Evolutionary conservation across 805 yeast species (phyloP), one percentile per base, ranked within the genome.

Genomic region (Barnettozyma siamensis): DNA sequence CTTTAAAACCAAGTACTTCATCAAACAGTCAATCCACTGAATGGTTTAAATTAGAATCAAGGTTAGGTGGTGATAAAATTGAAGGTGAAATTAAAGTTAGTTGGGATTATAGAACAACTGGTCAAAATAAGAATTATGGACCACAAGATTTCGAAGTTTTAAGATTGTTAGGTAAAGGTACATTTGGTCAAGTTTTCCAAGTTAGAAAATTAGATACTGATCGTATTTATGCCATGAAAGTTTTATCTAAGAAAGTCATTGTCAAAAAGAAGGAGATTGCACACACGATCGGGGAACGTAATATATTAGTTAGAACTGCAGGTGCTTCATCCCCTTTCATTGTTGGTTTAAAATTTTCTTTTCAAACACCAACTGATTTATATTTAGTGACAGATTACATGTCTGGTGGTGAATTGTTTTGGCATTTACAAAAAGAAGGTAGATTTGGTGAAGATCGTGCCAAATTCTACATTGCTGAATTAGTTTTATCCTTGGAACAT

Each of bases 201-300:
- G 99, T 93, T 33, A 80, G 83, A 48, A 93, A 91, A 73, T 75
- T 74, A 51, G 98, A 93, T 60, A 88, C 95, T 7, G 76, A 78
- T 44, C 77, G 97, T 54, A 83, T 93, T 44, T 93, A 93, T 61
- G 99, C 99, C 31, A 93, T 93, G 99, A 93, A 93, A 66, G 95
- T 91, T 23, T 75, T 93, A 40, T 84, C 95, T 20, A 93, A 93
- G 63, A 89, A 89, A 61, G 91, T 88, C 33, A 93, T 93, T 62
- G 96, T 93, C 38, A 88, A 86, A 63, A 93, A 93, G 73, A 91
- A 91, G 64, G 99, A 93, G 66, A 84, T 93, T 54, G 98, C 98
- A 1, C 99, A 93, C 64, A 93, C 99, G 3, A 88, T 93, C 55
- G 98, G 98, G 27, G 99, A 93, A 69, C 75, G 99, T 54, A 86